phyloP scores from a whole-genome alignment of 441 rosid species.

The Gossypium gossypioides region DNA sequence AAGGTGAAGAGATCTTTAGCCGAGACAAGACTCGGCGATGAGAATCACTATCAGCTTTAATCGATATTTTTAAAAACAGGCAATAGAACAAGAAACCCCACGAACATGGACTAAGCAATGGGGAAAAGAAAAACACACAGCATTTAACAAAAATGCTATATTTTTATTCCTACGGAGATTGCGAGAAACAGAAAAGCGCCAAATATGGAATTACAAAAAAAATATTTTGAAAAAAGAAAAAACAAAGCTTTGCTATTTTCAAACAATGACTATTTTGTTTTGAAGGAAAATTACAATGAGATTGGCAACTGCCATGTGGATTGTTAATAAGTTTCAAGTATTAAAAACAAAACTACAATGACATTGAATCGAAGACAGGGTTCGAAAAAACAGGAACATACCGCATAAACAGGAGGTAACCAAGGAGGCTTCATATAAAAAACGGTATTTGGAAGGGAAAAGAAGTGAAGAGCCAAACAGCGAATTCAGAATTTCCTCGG shows the following conservation, averaged over 20 bases:
- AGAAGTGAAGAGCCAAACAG: too few relatives aligned
- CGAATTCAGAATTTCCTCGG: background rate
- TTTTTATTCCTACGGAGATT: background rate
- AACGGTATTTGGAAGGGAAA: background rate
- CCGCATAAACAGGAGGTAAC: constrained; percentile 28
- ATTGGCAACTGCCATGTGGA: background rate
- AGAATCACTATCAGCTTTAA: background rate
- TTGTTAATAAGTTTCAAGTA: background rate
- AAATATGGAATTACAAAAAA: constrained; percentile 2
- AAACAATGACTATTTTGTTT: background rate
- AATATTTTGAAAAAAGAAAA: background rate
- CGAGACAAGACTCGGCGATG: background rate
- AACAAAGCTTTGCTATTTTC: background rate
- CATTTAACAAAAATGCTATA: background rate
- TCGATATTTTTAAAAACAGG: background rate
- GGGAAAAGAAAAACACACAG: background rate
- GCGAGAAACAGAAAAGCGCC: constrained; percentile 3
- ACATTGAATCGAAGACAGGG: constrained; percentile 9
- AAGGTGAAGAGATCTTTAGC: background rate
- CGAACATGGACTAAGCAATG: background rate
- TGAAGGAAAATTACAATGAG: background rate
- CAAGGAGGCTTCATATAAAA: constrained; percentile 48
- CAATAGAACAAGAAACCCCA: background rate
- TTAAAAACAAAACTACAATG: background rate
- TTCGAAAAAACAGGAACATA: constrained; percentile 15